Conservation (phyloP, 1,284 basidiomycete species). For the Rhodotorula sp. region DNA sequence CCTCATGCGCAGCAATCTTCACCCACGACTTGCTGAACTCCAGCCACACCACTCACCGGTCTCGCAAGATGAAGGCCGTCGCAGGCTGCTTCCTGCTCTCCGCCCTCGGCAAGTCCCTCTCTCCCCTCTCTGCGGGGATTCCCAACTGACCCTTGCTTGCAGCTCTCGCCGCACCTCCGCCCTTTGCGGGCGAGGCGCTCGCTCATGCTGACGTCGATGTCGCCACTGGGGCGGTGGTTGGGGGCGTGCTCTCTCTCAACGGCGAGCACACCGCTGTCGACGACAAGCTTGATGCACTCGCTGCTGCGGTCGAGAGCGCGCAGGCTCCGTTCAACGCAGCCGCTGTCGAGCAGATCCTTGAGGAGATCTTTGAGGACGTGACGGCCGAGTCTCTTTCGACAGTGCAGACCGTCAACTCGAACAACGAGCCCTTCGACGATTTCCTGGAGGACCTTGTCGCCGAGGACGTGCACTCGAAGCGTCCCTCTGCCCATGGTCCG, state of each 20-base stretch:
- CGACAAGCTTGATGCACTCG: too few relatives aligned
- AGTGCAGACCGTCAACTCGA: not conserved
- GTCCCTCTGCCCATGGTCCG: not conserved
- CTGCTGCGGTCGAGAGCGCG: too few relatives aligned
- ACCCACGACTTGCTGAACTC: too few relatives aligned
- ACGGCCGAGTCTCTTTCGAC: not conserved
- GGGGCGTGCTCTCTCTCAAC: not conserved
- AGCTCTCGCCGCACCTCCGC: not conserved
- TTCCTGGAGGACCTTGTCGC: not conserved
- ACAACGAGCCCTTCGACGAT: not conserved
- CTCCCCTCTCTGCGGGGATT: not conserved
- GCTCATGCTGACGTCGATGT: not conserved
- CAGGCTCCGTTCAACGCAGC: too few relatives aligned
- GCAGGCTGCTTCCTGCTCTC: not conserved
- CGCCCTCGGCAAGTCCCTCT: not conserved
- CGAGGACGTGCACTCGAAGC: not conserved
- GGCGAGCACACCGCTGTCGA: not conserved
- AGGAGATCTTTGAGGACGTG: too few relatives aligned
- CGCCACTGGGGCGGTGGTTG: not conserved
- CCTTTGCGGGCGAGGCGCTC: too few relatives aligned
- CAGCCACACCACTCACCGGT: too few relatives aligned
- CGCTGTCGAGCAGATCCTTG: too few relatives aligned
- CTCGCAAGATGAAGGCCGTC: not conserved
- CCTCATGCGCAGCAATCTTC: not conserved
- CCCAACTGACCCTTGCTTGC: not conserved